phyloP scores from a whole-genome alignment of 169 alveolate genomes.

The Cryptosporidium ryanae region DNA sequence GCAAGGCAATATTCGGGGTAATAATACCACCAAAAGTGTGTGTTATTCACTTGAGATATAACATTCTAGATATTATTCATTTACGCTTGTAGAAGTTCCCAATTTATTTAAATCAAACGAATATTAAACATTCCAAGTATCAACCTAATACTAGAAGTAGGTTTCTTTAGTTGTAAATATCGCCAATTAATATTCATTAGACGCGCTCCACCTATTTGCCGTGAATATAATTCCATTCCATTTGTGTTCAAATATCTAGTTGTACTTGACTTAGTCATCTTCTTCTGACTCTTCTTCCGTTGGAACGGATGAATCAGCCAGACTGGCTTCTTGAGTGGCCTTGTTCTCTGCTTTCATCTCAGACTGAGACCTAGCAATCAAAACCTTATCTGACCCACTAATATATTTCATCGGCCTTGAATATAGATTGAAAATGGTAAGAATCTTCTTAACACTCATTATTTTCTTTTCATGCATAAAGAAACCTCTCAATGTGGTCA shows the following conservation, averaged over 20 bases:
- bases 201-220: no score
- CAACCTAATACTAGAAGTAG: no score
- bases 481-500: constrained; percentile 32
- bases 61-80: no score
- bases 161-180: no score
- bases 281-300: constrained; percentile 17
- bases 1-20: neutral
- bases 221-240: no score
- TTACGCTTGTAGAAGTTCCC: no score
- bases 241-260: neutral
- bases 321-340: neutral
- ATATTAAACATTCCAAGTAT: no score
- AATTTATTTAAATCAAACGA: no score
- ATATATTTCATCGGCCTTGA: constrained; percentile 35
- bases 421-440: constrained; percentile 27
- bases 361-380: constrained; percentile 12
- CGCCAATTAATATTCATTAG: no score
- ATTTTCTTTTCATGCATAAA: constrained; percentile 29
- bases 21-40: neutral
- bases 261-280: neutral
- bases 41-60: neutral
- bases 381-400: constrained; percentile 44
- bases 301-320: constrained; percentile 2
- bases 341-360: neutral
- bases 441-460: neutral